phyloP scores from a whole-genome alignment of 495 filamentous ascomycete species.

The Durotheca rogersii region DNA sequence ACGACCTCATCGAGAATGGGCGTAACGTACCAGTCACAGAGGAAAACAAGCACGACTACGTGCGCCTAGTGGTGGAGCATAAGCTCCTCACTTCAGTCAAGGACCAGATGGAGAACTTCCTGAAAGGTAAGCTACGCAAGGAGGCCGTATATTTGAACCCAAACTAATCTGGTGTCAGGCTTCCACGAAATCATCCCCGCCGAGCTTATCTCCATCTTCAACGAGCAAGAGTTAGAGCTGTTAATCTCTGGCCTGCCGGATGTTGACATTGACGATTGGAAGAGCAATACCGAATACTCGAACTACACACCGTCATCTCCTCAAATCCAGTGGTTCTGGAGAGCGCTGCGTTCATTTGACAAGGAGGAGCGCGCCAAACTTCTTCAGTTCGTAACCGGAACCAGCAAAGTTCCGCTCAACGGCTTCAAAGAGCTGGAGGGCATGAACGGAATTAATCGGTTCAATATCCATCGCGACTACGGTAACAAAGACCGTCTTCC shows the following conservation, averaged over 20 bases:
- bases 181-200: constrained; percentile 98
- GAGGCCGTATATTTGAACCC: constrained; percentile 1
- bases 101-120: constrained; percentile 92
- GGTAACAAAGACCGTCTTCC: constrained; percentile 96
- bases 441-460: constrained; percentile 97
- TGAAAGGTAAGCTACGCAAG: constrained; percentile 64
- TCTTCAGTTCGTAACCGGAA: constrained; percentile 97
- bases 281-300: constrained; percentile 97
- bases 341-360: constrained; percentile 95
- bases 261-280: constrained; percentile 98
- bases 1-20: constrained; percentile 84
- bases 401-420: constrained; percentile 97
- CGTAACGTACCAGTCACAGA: constrained; percentile 92
- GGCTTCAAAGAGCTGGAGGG: constrained; percentile 99
- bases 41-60: constrained; percentile 98
- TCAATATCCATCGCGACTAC: constrained; percentile 99
- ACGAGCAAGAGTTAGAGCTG: constrained; percentile 95
- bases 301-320: constrained; percentile 93
- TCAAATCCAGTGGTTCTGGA: constrained; percentile 99
- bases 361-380: constrained; percentile 98
- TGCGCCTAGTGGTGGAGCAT: constrained; percentile 90
- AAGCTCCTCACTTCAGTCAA: constrained; percentile 86
- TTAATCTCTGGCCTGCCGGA: constrained; percentile 96
- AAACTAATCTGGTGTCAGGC: constrained; percentile 50
- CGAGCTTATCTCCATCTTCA: constrained; percentile 95